Conservation (phyloP, 495 filamentous ascomycete species). For the Xylaria curta region DNA sequence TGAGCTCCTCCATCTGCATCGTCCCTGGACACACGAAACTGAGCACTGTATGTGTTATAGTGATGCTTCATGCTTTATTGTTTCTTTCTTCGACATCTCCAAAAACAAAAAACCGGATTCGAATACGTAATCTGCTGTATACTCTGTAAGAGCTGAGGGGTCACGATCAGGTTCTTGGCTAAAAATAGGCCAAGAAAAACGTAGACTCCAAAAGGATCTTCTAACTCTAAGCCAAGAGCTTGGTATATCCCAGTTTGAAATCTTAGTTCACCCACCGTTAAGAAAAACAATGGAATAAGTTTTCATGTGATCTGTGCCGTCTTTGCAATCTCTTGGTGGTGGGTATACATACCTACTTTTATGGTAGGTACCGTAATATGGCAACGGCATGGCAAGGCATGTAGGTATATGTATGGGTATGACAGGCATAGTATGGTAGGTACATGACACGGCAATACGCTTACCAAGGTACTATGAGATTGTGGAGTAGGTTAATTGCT, state of each 20-base stretch:
- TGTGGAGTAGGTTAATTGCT: constrained; percentile 12
- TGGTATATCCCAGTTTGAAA: not conserved
- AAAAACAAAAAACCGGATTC: not conserved
- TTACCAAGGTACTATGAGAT: not conserved
- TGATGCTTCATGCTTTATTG: too few species aligned
- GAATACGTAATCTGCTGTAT: constrained; percentile 9
- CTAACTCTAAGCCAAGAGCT: not conserved
- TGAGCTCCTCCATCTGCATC: not conserved
- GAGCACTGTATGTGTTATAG: not conserved
- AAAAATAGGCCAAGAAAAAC: constrained; percentile 1
- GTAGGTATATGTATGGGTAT: not conserved
- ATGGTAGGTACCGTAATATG: too few species aligned
- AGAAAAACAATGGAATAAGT: not conserved
- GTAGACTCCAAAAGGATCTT: not conserved
- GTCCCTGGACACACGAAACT: not conserved
- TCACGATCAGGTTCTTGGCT: not conserved
- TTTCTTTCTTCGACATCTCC: too few species aligned
- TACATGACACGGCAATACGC: not conserved
- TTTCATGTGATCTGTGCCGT: not conserved
- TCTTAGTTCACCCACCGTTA: not conserved
- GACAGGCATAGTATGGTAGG: not conserved
- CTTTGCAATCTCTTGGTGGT: not conserved
- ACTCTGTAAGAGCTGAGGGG: constrained; percentile 5
- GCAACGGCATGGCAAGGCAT: not conserved
- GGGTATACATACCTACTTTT: not conserved